A percentile compares a stretch with the other conserved stretches of the same genome.
Evolutionary conservation across 208 protist species (phyloP).

Genomic region (Trypanosoma cruzi): DNA sequence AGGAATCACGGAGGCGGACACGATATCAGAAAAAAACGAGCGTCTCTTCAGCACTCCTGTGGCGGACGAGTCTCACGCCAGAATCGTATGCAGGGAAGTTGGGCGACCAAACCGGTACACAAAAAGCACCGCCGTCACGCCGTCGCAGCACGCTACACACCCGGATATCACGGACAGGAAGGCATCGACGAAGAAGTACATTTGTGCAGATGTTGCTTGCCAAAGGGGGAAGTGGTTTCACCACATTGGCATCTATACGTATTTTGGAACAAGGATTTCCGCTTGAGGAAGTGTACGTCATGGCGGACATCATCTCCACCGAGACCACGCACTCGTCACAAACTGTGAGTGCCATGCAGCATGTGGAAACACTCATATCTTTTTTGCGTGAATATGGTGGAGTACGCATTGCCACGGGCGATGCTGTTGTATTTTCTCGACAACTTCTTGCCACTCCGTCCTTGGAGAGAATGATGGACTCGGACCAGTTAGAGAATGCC

Average conservation of each 20-base stretch:
- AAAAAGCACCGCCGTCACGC: background rate
- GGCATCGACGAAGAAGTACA: conserved; percentile 39
- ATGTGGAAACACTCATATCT: conserved; percentile 62
- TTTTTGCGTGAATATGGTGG: conserved; percentile 66
- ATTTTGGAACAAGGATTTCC: conserved; percentile 67
- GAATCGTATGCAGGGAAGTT: background rate
- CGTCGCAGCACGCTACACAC: background rate
- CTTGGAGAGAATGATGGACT: conserved; percentile 5
- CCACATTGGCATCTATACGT: conserved; percentile 37
- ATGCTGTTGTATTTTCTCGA: conserved; percentile 31
- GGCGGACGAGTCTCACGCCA: background rate
- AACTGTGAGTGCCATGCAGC: conserved; percentile 58
- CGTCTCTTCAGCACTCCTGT: background rate
- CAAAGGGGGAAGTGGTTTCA: conserved; percentile 31
- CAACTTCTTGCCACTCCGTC: conserved; percentile 11
- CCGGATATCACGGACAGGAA: background rate
- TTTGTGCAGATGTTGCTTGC: conserved; percentile 69
- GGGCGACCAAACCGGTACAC: background rate
- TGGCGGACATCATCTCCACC: conserved; percentile 58
- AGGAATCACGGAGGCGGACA: background rate
- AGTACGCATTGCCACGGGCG: conserved; percentile 49
- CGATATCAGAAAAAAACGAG: background rate
- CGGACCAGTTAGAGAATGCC: conserved; percentile 4
- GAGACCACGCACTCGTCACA: conserved; percentile 64
- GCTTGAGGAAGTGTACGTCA: conserved; percentile 71